Evolutionary conservation across 2,329 filamentous ascomycete species (phyloP), one percentile per base, ranked within the genome.

Genomic region (Diaporthe humulicola): DNA sequence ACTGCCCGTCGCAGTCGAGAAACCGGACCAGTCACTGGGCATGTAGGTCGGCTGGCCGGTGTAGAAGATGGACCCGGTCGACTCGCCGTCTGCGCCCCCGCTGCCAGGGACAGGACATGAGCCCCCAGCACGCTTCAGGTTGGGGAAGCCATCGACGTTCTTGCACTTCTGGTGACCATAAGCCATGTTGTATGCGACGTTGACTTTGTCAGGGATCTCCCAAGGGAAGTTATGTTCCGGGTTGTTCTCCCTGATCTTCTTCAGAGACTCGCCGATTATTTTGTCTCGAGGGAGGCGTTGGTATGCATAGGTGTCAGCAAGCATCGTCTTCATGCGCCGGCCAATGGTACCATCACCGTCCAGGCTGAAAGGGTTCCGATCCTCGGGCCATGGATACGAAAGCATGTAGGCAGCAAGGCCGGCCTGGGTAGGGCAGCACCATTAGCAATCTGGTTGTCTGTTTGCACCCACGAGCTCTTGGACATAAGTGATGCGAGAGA

Each of bases 141-240:
- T 70, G 12, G 73, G 73, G 45, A 74, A 74, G 2, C 73, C 73
- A 4, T 60, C 54, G 4, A 71, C 73, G 2, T 22, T 50, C 56
- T 71, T 70, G 42, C 73, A 74, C 64, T 64, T 74, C 56, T 74
- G 73, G 15, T 48, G n/a, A 7, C 73, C 73, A 33, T 36, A 70
- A 2, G 73, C 73, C 73, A 74, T 74, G 48, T 74, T 74, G 56
- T 74, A 74, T 40, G 57, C 57, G 7, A 74, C 73, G 33, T 70
- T 40, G 25, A 74, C 66, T 17, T 28, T 61, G 3, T 45, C 25
- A 2, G 73, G 73, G 10, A 71, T 48, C 15, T 28, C 25, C 33
- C 36, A 74, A 1, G 73, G 73, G n/a, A 74, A 74, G 0, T 4
- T 7, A 7, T 50, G 54, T 0, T 25, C 4, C 6, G 14, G 22